Evolutionary conservation across 805 yeast genomes (phyloP), one percentile per base, ranked within the genome.

Genomic region (Novakomyces olei): DNA sequence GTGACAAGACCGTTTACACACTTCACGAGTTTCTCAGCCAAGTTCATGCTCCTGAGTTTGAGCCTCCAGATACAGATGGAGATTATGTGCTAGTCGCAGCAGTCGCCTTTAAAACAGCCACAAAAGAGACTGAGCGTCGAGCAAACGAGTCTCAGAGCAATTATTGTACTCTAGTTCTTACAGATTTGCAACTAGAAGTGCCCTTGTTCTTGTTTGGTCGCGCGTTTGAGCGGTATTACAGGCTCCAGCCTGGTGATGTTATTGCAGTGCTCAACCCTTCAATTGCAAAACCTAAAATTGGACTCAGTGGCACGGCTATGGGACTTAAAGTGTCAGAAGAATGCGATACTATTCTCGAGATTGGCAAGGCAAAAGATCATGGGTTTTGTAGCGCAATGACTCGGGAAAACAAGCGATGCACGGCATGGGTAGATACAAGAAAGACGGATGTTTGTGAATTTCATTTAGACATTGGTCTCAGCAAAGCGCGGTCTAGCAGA

Each of bases 11-110:
- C 40, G 47, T 72, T 1, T 50, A 77, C 29, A 55, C 75, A 26
- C 47, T 78, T 2, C 63, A 64, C 6, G 68, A 70, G 40, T 48
- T 75, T 2, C 60, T 67, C 41, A 73, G 79, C 1, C 69, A 71
- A 39, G 69, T 81, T 1, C 41, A 48, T 19, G 73, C 88, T 2
- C 88, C 92, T 0, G 57, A 65, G 15, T 81, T 65, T 45, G 47
- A 52, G 4, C 75, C 75, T 30, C 92, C 93, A 0, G 52, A 54
- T 2, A 72, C 12, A 3, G 33, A 72, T 43, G 52, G 73, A 3
- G 81, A 83, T 46, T 81, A 80, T 75, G 72, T 72, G n/a, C 63
- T 71, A 1, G 44, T 73, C n/a, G 95, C 92, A 1, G 58, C 77
- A 2, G 56, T 38, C n/a, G 33, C 35, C 15, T 16, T 14, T 12